Percentiles rank a stretch among this genome's conserved stretches.
These are phyloP conservation scores for Penicillium flavigenum DNA, from an alignment of 495 filamentous ascomycete species.

Conservation along the genomic window DNA sequence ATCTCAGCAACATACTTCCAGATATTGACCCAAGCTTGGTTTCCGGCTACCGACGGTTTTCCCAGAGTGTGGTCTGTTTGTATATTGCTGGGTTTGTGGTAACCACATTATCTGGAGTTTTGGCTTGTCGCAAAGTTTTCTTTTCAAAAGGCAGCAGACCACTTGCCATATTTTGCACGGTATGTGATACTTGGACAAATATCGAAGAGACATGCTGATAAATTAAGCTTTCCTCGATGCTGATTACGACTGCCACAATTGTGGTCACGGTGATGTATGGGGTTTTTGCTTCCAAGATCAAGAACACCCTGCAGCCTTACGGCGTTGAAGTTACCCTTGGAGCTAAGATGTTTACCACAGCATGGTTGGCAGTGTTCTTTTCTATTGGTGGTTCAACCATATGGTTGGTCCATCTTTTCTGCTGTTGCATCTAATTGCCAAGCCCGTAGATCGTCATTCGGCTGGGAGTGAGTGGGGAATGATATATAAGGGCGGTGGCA, in stretches of 20 bases:
- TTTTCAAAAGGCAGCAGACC: too few relatives aligned
- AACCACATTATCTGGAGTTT: neutral
- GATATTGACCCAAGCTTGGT: neutral
- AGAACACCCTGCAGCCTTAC: too few relatives aligned
- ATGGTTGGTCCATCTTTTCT: neutral
- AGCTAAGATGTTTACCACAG: neutral
- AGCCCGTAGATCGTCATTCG: neutral
- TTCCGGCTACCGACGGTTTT: neutral
- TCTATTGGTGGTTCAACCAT: neutral
- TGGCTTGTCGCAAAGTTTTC: too few relatives aligned
- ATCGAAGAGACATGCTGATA: too few relatives aligned
- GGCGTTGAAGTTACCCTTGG: too few relatives aligned
- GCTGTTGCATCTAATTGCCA: neutral
- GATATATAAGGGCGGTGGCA: neutral
- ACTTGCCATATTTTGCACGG: too few relatives aligned
- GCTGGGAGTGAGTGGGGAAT: neutral
- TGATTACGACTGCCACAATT: neutral
- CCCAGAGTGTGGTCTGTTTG: neutral
- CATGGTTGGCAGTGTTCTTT: neutral
- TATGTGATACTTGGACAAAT: too few relatives aligned
- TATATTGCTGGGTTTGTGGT: neutral
- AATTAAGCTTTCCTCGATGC: neutral
- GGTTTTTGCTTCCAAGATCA: neutral
- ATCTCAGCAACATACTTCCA: neutral
- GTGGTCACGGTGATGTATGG: neutral